phyloP scores from a whole-genome alignment of 1,139 yeast species.

The Chernovozyma sophiae-reginae region DNA sequence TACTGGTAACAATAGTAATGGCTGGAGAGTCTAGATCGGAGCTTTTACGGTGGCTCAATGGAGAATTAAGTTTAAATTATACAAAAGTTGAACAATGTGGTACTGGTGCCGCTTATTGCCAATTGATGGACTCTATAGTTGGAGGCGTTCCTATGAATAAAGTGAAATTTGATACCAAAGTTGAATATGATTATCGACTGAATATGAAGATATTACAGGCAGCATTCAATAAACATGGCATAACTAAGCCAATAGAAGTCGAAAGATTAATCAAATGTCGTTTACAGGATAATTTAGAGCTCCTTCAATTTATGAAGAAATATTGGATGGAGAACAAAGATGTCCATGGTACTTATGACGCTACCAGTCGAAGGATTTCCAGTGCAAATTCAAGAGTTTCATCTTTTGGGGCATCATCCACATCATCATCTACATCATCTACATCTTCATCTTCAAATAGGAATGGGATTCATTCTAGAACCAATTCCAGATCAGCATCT shows the following conservation, averaged over 20 bases:
- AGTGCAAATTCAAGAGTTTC: constrained; percentile 1
- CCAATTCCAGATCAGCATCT: not conserved
- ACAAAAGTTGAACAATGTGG: constrained; percentile 92
- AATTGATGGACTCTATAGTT: constrained; percentile 78
- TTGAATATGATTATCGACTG: constrained; percentile 73
- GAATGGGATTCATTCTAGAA: not conserved
- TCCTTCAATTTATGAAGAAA: constrained; percentile 85
- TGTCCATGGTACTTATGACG: constrained; percentile 59
- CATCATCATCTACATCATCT: too few species aligned
- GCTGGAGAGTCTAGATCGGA: constrained; percentile 80
- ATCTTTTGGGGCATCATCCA: not conserved
- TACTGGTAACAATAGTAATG: too few species aligned
- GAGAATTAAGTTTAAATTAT: constrained; percentile 59
- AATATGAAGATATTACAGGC: constrained; percentile 86
- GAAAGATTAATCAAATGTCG: constrained; percentile 81
- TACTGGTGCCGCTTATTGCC: constrained; percentile 92
- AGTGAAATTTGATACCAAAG: constrained; percentile 60
- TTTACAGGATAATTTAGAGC: constrained; percentile 90
- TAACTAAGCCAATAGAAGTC: constrained; percentile 75
- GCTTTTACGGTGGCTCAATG: constrained; percentile 79
- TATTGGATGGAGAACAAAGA: constrained; percentile 78
- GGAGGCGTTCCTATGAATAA: constrained; percentile 77
- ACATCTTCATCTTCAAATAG: too few species aligned
- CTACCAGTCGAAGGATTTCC: constrained; percentile 32
- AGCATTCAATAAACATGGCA: constrained; percentile 63